Conservation (phyloP, 495 filamentous ascomycete species). For the Penicillium egyptiacum region DNA sequence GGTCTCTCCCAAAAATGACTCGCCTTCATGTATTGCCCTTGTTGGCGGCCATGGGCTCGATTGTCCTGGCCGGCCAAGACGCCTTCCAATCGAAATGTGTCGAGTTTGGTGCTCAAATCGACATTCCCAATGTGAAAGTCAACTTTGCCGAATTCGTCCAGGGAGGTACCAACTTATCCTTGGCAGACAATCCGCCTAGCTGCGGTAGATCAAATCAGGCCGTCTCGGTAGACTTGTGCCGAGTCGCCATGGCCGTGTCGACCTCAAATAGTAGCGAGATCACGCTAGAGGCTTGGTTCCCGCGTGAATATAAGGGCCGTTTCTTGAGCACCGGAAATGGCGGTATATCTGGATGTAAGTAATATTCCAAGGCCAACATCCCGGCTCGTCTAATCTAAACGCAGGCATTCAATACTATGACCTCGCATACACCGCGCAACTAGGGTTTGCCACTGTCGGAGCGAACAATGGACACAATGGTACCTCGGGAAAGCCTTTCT, state of each 20-base stretch:
- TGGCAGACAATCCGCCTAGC: constrained; percentile 46
- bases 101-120: constrained; percentile 34
- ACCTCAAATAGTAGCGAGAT: constrained; percentile 56
- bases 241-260: constrained; percentile 54
- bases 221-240: constrained; percentile 53
- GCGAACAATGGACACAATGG: constrained; percentile 61
- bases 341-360: constrained; percentile 55
- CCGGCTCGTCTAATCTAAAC: background rate
- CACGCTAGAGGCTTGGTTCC: constrained; percentile 60
- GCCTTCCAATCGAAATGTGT: constrained; percentile 34
- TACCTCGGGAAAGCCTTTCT: constrained; percentile 51
- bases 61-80: constrained; percentile 31
- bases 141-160: constrained; percentile 45
- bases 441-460: constrained; percentile 57
- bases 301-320: constrained; percentile 49
- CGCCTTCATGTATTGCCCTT: constrained; percentile 19
- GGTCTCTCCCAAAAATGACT: constrained; percentile 14
- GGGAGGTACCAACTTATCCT: constrained; percentile 48
- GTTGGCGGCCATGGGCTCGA: constrained; percentile 26
- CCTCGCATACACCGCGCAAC: constrained; percentile 40
- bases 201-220: constrained; percentile 44
- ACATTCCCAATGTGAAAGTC: constrained; percentile 38
- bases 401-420: constrained; percentile 50
- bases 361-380: background rate
- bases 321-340: constrained; percentile 59